These are phyloP conservation scores for Saturnispora galanensis DNA, from an alignment of 805 yeast species.

Conservation along the genomic window DNA sequence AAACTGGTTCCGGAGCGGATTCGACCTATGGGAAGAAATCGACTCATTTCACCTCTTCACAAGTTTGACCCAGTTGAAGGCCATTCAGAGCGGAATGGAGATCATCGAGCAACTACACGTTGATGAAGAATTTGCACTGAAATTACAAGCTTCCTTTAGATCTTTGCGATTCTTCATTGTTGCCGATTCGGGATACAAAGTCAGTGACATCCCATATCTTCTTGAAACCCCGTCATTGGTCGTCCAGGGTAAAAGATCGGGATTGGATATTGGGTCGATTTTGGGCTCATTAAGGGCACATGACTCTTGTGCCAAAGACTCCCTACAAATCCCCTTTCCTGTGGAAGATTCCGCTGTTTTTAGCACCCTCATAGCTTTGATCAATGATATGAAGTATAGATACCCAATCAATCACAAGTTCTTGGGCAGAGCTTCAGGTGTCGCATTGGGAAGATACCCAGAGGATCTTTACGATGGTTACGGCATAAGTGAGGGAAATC, in stretches of 20 bases:
- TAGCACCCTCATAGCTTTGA: slow-evolving; percentile 53
- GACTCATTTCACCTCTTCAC: slow-evolving; percentile 73
- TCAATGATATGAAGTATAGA: slow-evolving; percentile 58
- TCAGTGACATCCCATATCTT: slow-evolving; percentile 39
- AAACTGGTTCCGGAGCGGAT: slow-evolving; percentile 59
- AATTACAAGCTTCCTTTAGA: slow-evolving; percentile 25
- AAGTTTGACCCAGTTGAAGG: slow-evolving; percentile 59
- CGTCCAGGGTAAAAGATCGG: slow-evolving; percentile 39
- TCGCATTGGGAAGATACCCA: slow-evolving; percentile 85
- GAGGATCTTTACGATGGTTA: slow-evolving; percentile 83
- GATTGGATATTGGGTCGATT: slow-evolving; percentile 72
- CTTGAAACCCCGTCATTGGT: slow-evolving; percentile 55
- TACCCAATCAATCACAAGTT: slow-evolving; percentile 65
- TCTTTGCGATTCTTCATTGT: slow-evolving; percentile 31
- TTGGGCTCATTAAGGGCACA: slow-evolving; percentile 39
- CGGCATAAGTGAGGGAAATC: slow-evolving; percentile 70
- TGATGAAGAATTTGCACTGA: slow-evolving; percentile 24
- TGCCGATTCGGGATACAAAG: slow-evolving; percentile 33
- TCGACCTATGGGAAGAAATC: slow-evolving; percentile 92
- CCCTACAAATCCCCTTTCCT: slow-evolving; percentile 48
- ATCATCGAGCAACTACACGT: slow-evolving; percentile 21
- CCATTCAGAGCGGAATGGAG: slow-evolving; percentile 47
- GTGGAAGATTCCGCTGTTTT: slow-evolving; percentile 47
- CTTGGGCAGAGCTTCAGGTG: slow-evolving; percentile 34
- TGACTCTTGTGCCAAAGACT: slow-evolving; percentile 28